Evolutionary conservation across 805 yeast species (phyloP).

Genomic region (Lipomyces spencermartinsiae): DNA sequence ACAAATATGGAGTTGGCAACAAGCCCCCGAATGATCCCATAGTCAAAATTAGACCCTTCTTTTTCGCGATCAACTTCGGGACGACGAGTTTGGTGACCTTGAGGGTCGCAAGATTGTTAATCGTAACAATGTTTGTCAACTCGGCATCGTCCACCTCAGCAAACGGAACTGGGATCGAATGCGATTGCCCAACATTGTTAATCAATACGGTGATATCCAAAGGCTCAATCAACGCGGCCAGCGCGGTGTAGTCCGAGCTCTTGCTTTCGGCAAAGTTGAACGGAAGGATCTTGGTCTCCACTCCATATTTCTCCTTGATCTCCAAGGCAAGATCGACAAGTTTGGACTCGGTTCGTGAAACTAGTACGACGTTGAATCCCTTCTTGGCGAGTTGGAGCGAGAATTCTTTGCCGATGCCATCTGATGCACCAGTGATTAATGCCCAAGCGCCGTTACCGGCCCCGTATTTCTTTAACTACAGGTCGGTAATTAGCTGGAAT

Average conservation of each 20-base stretch:
- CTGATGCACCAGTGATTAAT: conserved; percentile 96
- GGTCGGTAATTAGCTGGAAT: neutral
- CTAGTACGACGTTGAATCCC: conserved; percentile 82
- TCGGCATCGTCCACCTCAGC: conserved; percentile 77
- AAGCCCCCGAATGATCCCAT: conserved; percentile 98
- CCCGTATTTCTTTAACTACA: conserved; percentile 72
- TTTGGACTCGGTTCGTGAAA: conserved; percentile 83
- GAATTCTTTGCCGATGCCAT: conserved; percentile 95
- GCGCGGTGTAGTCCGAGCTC: conserved; percentile 59
- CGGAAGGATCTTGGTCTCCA: conserved; percentile 70
- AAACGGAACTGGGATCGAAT: conserved; percentile 93
- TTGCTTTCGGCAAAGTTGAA: conserved; percentile 77
- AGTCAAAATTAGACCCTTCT: conserved; percentile 66
- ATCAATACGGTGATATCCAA: conserved; percentile 62
- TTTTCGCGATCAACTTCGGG: conserved; percentile 68
- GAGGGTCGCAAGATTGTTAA: conserved; percentile 85
- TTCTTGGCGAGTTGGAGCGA: conserved; percentile 81
- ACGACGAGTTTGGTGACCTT: conserved; percentile 79
- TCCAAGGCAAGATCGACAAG: conserved; percentile 70
- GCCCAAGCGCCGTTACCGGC: conserved; percentile 81
- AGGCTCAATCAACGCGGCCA: conserved; percentile 45
- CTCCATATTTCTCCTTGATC: conserved; percentile 60
- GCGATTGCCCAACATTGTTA: conserved; percentile 95
- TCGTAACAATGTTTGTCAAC: conserved; percentile 76
- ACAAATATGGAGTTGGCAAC: conserved; percentile 88